Base-by-base conservation (phyloP, 108 stramenopile species). In the Aureococcus anophagefferens region DNA sequence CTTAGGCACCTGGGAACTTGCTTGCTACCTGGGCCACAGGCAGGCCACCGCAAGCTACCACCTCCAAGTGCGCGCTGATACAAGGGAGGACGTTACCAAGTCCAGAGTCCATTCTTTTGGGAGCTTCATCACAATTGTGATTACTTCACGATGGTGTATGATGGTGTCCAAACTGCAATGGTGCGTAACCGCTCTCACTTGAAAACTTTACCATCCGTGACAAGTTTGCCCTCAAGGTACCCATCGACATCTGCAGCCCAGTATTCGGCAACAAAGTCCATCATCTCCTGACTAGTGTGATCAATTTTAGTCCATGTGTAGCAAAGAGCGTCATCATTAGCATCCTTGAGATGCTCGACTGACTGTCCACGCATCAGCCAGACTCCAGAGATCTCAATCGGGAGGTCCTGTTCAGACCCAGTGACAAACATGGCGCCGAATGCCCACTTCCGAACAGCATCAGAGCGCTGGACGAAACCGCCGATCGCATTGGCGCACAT, bases 341-440 rank as follows among this genome's bases (percentile, higher is more conserved):
- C 79, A 33, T 82, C 80, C 35, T 72, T 46, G 66, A 91, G 59
- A 70, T 83, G 83, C 63, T 88, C 67, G 63, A 86, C 75, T 31
- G 80, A 78, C 46, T 88, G 70, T 4, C 90, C 90, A 63, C 89
- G 86, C 76, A 91, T 62, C 35, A 91, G 74, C 87, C 85, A 89
- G 72, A 71, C 68, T 31, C 87, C 90, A 32, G 68, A 46, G 73
- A 90, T 70, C 69, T 87, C 82, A 46, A 85, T 59, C 31, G 68
- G 33, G 29, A 51, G 28, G 14, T 67, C 44, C 28, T 73, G 83
- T 63, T 88, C 89, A 35, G 84, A 80, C 33, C 86, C 89, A 37
- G 84, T 76, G 76, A 90, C 87, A 64, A 80, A 82, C 83, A 90
- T 86, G 74, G 80, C 80, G 67, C 90, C 90, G 66, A 91, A 91